Conservation (phyloP, 306 rosid genomes). For the Prosopis cineraria region DNA sequence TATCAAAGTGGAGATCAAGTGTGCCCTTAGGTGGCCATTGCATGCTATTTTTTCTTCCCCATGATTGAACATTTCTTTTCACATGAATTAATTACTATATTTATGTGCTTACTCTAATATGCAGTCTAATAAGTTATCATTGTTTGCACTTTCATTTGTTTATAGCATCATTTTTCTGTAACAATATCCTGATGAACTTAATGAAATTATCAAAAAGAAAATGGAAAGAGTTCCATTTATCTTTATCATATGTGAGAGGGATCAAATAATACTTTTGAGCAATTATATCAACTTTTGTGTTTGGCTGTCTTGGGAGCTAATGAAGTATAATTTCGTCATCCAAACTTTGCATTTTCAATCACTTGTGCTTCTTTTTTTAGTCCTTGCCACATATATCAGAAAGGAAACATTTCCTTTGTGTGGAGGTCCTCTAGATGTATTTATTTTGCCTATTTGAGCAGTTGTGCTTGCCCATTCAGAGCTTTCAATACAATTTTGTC, state of each 20-base stretch:
- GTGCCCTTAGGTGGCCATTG: not conserved
- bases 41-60: not conserved
- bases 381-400: not conserved
- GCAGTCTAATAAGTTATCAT: not conserved
- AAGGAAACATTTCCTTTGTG: not conserved
- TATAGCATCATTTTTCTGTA: not conserved
- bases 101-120: not conserved
- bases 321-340: not conserved
- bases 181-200: not conserved
- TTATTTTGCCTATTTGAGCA: conserved; percentile 3
- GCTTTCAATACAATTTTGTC: not conserved
- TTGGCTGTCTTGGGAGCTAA: not conserved
- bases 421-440: not conserved
- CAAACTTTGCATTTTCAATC: not conserved
- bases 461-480: conserved; percentile 2
- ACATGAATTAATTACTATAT: not conserved
- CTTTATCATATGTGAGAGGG: not conserved
- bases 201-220: not conserved
- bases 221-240: not conserved
- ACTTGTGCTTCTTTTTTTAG: not conserved
- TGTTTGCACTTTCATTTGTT: not conserved
- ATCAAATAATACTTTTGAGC: not conserved
- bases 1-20: not conserved
- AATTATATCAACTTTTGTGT: not conserved
- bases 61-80: not conserved